Conservation (phyloP, 2,329 filamentous ascomycete genomes). For the Aureobasidium lini region DNA sequence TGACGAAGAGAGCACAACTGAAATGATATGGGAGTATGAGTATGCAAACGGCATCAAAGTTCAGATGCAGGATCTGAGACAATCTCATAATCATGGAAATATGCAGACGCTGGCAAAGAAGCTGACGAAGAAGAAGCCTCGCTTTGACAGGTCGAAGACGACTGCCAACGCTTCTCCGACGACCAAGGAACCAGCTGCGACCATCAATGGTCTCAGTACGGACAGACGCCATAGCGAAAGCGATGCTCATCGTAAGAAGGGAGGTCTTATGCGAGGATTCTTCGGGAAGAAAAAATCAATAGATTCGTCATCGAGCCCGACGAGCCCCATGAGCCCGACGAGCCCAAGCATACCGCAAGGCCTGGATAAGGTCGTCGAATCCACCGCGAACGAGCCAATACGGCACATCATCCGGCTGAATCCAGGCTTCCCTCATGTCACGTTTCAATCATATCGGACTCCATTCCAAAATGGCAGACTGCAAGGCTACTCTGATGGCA, state of each 20-base stretch:
- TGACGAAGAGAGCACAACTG: background rate
- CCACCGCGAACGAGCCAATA: background rate
- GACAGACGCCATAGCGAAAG: background rate
- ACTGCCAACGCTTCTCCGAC: background rate
- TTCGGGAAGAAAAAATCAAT: background rate
- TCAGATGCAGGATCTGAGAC: background rate
- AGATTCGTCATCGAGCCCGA: background rate
- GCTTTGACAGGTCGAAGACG: background rate
- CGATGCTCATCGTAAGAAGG: background rate
- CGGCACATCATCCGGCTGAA: background rate
- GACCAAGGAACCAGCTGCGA: background rate
- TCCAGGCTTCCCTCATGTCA: background rate
- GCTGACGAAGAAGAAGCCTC: background rate
- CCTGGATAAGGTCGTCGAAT: background rate
- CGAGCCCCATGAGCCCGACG: no score
- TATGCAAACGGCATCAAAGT: background rate
- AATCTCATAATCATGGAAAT: background rate
- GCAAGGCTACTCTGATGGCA: background rate
- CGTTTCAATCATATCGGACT: background rate
- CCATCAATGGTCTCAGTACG: background rate
- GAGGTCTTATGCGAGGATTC: background rate
- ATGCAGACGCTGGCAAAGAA: background rate
- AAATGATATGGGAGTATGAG: background rate
- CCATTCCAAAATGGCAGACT: background rate
- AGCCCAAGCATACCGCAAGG: background rate